Evolutionary conservation across 371 early-diverging fungal genomes (phyloP).

Genomic region (Mucor circinelloides): DNA sequence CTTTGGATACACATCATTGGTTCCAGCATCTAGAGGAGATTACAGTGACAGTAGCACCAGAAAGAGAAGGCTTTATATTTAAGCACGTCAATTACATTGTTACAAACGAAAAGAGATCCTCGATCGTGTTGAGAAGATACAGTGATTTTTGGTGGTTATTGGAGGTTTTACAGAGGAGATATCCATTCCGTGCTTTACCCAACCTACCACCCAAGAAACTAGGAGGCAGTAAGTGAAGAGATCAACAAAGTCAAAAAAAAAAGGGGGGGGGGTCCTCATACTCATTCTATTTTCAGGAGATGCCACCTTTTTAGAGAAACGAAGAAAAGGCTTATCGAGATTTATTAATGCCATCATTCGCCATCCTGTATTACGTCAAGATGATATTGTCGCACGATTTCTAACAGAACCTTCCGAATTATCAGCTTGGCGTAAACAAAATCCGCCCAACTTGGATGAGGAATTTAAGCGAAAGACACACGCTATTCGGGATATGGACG

Average conservation of each 20-base stretch:
- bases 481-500: conserved; percentile 34
- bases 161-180: conserved; percentile 38
- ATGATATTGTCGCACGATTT: conserved; percentile 66
- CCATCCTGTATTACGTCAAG: conserved; percentile 73
- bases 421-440: conserved; percentile 55
- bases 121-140: conserved; percentile 47
- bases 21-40: conserved; percentile 58
- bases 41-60: conserved; percentile 70
- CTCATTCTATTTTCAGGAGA: conserved; percentile 50
- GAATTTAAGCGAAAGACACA: conserved; percentile 46
- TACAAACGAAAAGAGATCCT: conserved; percentile 46
- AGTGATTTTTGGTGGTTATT: conserved; percentile 53
- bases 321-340: conserved; percentile 73
- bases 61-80: conserved; percentile 61
- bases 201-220: conserved; percentile 52
- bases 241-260: too few relatives aligned
- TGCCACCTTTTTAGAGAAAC: conserved; percentile 71
- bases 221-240: conserved; percentile 44
- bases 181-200: conserved; percentile 49
- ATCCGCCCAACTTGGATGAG: conserved; percentile 55
- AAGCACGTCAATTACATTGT: conserved; percentile 56
- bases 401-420: conserved; percentile 69
- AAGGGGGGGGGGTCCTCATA: background rate
- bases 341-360: conserved; percentile 77
- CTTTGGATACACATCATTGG: conserved; percentile 40